Evolutionary conservation across 2,329 filamentous ascomycete species (phyloP), one percentile per base, ranked within the genome.

Genomic region (Trichoderma sp.): DNA sequence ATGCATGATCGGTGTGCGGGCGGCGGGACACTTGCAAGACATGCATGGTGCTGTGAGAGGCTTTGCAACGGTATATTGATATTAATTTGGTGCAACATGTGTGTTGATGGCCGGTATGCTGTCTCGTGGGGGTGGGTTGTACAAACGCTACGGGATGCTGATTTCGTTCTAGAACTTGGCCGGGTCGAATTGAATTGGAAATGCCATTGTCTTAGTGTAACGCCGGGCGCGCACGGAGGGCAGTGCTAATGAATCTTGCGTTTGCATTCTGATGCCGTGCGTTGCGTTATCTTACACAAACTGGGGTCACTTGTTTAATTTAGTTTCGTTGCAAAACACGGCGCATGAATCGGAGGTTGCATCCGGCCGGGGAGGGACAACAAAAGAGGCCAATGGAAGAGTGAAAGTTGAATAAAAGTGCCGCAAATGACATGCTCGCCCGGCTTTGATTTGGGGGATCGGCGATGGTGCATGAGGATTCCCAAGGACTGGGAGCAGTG

Each of bases 401-500:
- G 8, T 7, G 18, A 32, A 32, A 24, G 2, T 0, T 28, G 7
- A 56, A 26, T 12, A 26, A 66, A 66, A 57, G 47, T 57, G 64
- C 51, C 51, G 51, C 51, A 57, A 39, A 39, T 36, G 32, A 57
- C 8, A 67, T 11, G 51, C 15, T 58, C 34, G 53, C 56, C 12
- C 34, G 18, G 65, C 18, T 24, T 43, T 68, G 51, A 26, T 24
- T 58, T 39, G 64, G 53, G 65, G 65, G 53, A 68, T 68, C 65
- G 65, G 64, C 64, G 9, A n/a, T 15, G 12, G 51, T 60, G 53
- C 34, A 47, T 47, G 24, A 39, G 26, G 51, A 28, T 34, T 18
- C 32, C 21, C 7, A n/a, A n/a, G 15, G 39, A 43, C 39, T 3
- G 15, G 39, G 39, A 43, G 39, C 15, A 36, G 64, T 67, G 64